Evolutionary conservation across 768 basidiomycete genomes (phyloP), one percentile per base, ranked within the genome.

Genomic region (Naematelia aurantialba): DNA sequence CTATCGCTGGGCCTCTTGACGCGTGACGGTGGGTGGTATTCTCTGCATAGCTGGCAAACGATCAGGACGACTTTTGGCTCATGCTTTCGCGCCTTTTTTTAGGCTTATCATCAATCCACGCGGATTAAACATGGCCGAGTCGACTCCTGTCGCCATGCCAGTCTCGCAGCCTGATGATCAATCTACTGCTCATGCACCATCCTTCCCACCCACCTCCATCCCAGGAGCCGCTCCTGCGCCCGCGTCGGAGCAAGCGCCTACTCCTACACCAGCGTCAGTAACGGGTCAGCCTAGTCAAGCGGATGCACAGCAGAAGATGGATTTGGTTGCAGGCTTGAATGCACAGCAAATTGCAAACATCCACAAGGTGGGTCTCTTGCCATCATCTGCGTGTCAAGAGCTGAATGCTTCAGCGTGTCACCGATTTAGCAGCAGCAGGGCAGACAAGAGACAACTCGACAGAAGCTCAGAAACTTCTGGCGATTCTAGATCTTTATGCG

Each of bases 401-500:
- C 55, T 45, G 17, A 26, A 12, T 24, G 13, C 17, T 25, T 13
- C 34, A 72, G 70, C 59, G 68, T 17, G 46, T 66, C 13, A 29
- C 25, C 14, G 71, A 73, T 19, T 56, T 73, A 5, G 60, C 61
- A 45, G 65, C 65, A 39, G 61, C 64, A 51, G 71, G 71, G 39
- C 56, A 59, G 14, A 67, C 66, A 5, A 68, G 52, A 51, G 68
- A 73, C 17, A 68, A 53, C 24, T 65, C 62, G 4, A 48, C 58
- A 13, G 68, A 70, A 52, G 27, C 61, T 1, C 48, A 42, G 24
- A 70, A 73, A 56, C n/a, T 73, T 45, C 45, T 57, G 5, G 58
- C 61, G 30, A 55, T 73, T 12, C 29, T 73, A n/a, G 67, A 73
- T 26, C 47, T 70, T 48, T 70, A 70, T 59, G 59, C 55, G 8